Evolutionary conservation across 2,329 filamentous ascomycete species (phyloP), one percentile per base, ranked within the genome.

Genomic region (Cladosporium sp.): DNA sequence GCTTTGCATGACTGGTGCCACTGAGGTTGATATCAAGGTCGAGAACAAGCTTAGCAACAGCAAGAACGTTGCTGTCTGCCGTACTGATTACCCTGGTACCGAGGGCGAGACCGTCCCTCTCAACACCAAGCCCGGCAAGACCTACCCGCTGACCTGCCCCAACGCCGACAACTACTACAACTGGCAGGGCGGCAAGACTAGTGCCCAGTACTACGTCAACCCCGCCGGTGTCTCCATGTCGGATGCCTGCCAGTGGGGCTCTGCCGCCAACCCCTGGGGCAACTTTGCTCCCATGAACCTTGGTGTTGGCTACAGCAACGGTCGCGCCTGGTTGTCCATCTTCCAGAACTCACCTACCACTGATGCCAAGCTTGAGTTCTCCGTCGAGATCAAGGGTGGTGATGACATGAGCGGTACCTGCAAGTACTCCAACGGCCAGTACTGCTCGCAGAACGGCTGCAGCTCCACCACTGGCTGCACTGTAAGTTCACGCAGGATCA

Each of bases 181-280:
- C 68, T 96, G 92, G 91, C 72, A 91, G 74, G 86, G 86, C 72
- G 85, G 85, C 78, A 73, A 81, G 60, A 98, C 95, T 62, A 93
- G 92, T 57, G 93, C 93, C 53, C 95, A 98, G 81, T 98, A 97
- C 86, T 99, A 99, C 78, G 86, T 98, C 80, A 98, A 98, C 86
- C 91, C 91, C 73, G 85, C 87, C 72, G 93, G 92, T 67, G 82
- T 90, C 62, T 73, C 80, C 21, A 80, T 88, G 66, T 77, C 87
- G 70, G 80, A 93, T 14, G 91, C 87, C 60, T 99, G 95, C 81
- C 80, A 85, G 66, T 98, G 95, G 95, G 82, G 86, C 61, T 83
- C 83, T 23, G 82, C 87, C 66, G 88, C 78, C 64, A 74, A 81
- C 66, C 80, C 83, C 69, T 78, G 83, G 65, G 88, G 95, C 70